Evolutionary conservation across 1,284 basidiomycete species (phyloP), one percentile per base, ranked within the genome.

Genomic region (Rhizopogon parksii): DNA sequence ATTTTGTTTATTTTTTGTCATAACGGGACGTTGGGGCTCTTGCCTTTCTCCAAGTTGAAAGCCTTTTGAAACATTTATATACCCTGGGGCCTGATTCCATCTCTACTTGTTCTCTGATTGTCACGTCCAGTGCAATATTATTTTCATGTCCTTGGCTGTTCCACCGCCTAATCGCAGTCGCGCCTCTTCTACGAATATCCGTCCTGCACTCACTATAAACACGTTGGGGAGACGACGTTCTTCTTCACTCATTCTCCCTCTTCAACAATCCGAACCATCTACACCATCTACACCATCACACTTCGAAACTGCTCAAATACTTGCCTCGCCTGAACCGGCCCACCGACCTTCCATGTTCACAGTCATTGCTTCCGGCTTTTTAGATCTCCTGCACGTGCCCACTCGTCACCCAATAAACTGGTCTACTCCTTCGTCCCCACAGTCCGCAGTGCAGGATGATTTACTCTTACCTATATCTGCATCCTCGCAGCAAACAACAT

Each of bases 401-500:
- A 71, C 67, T 43, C 67, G 73, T 34, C 54, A 71, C 35, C 40
- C 57, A 36, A 55, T 56, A 17, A 57, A 59, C 36, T 71, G 66
- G 66, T 73, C 75, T 27, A 64, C 68, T n/a, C 71, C 77, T 21
- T 76, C 79, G 17, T 76, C 81, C 3, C 76, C 80, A 12, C 73
- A 71, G 42, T 71, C 79, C 15, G 74, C 72, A 59, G 65, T 59
- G 50, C 60, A 67, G 9, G 77, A 79, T 50, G 78, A 82, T 50
- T 75, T 73, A 50, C 70, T 85, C 40, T 77, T 89, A n/a, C 85
- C 86, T n/a, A 68, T 88, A 51, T 83, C 85, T 19, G 76, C 82
- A 5, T 77, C 64, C 12, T 69, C 82, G 14, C 71, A 73, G 43
- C 70, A 75, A 55, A 60, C 77, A 34, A 67, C 78, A 15, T 84